phyloP scores from a whole-genome alignment of 208 protist genomes.

The Trypanosoma vivax region DNA sequence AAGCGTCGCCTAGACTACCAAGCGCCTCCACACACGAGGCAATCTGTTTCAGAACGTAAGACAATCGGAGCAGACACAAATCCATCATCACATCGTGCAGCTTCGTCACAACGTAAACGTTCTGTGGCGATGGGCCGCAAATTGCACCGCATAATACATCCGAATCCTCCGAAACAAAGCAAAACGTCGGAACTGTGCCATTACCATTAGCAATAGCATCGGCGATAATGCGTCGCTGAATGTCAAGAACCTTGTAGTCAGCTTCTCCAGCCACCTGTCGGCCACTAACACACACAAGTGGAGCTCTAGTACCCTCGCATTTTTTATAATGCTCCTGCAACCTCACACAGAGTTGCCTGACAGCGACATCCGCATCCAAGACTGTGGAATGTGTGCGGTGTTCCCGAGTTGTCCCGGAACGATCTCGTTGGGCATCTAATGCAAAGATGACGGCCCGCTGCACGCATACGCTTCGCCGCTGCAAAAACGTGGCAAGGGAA shows the following conservation, averaged over 20 bases:
- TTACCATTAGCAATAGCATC: slow-evolving; percentile 18
- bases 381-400: slow-evolving; percentile 53
- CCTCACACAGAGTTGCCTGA: slow-evolving; percentile 38
- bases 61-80: slow-evolving; percentile 51
- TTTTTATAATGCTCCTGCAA: slow-evolving; percentile 27
- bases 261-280: slow-evolving; percentile 76
- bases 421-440: slow-evolving; percentile 66
- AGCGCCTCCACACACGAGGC: slow-evolving; percentile 70
- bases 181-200: slow-evolving; percentile 40
- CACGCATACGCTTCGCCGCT: slow-evolving; percentile 24
- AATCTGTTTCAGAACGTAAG: slow-evolving; percentile 66
- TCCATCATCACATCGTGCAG: slow-evolving; percentile 76
- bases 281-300: slow-evolving; percentile 65
- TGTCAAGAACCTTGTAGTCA: slow-evolving; percentile 83
- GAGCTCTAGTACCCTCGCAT: background rate
- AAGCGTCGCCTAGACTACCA: background rate
- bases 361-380: slow-evolving; percentile 63
- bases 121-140: slow-evolving; percentile 70
- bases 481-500: slow-evolving; percentile 36
- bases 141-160: slow-evolving; percentile 77
- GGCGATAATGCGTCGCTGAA: slow-evolving; percentile 52
- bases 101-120: slow-evolving; percentile 66
- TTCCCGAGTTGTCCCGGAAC: slow-evolving; percentile 45
- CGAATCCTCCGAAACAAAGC: slow-evolving; percentile 84
- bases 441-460: slow-evolving; percentile 63